phyloP scores from a whole-genome alignment of 352 stramenopile genomes.

The Phytophthora palmivora region DNA sequence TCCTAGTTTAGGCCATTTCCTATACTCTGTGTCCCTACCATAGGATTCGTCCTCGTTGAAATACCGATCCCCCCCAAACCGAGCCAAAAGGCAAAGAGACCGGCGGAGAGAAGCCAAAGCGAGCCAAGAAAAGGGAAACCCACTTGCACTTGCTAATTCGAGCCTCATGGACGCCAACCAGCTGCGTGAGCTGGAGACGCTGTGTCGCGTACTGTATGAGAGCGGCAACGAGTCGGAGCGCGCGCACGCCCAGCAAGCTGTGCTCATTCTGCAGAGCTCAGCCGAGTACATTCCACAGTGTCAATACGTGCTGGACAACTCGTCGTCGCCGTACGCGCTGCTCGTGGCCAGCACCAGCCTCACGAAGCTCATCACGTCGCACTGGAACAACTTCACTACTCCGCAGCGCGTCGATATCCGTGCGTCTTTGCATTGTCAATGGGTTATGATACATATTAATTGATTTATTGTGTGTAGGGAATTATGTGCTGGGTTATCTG shows the following conservation, averaged over 20 bases:
- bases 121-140: constrained; percentile 22
- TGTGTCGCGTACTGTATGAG: constrained; percentile 85
- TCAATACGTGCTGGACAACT: constrained; percentile 98
- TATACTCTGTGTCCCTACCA: not conserved
- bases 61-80: constrained; percentile 20
- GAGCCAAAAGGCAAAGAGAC: constrained; percentile 33
- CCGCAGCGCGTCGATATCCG: constrained; percentile 94
- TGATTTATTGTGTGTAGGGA: constrained; percentile 55
- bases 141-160: constrained; percentile 4
- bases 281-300: constrained; percentile 98
- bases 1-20: constrained; percentile 6
- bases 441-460: not conserved
- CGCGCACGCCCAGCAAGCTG: constrained; percentile 79
- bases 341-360: constrained; percentile 96
- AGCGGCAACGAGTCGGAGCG: constrained; percentile 77
- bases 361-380: constrained; percentile 97
- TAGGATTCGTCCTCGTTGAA: constrained; percentile 4
- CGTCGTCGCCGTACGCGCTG: constrained; percentile 94
- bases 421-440: constrained; percentile 23
- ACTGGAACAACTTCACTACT: constrained; percentile 95
- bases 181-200: constrained; percentile 78
- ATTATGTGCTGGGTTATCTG: constrained; percentile 98
- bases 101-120: constrained; percentile 19
- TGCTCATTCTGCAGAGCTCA: constrained; percentile 89
- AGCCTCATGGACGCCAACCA: constrained; percentile 76